Evolutionary conservation across 257 asterid species (phyloP), one percentile per base, ranked within the genome.

Genomic region (Schizonepeta tenuifolia): DNA sequence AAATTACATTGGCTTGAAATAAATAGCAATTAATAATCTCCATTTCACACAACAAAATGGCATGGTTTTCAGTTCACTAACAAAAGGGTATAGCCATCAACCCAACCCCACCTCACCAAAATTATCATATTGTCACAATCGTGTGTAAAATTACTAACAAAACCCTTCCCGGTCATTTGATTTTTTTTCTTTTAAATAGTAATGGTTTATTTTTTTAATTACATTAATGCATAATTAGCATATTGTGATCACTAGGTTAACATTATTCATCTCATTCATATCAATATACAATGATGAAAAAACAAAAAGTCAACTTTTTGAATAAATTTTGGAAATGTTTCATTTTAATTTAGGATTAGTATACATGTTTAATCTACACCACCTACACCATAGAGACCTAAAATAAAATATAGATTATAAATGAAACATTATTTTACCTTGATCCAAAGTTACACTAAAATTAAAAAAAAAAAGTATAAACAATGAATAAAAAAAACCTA

Each of bases 91-190:
- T 17, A 50, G n/a, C 28, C 49, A 51, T 18, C 35, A 50, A 67
- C 47, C 62, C 49, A 46, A 49, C 72, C 72, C 72, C 62, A 67
- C 36, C 62, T 12, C 21, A 53, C 53, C 47, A 53, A 68, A 54
- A 54, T 54, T 18, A 68, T 10, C 31, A 65, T n/a, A 11, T 15
- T 28, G 46, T 65, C 71, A 68, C 40, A 51, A 22, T 51, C 53
- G 15, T 21, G 33, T 18, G 6, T 14, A 5, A 0, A 26, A 65
- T 65, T 65, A 65, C 71, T 46, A 44, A 14, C 43, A 65, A 65
- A 12, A 50, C 22, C 11, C 56, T n/a, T 50, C 56, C 56, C 24
- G 10, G 18, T 6, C 24, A 7, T 50, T 50, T n/a, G 24, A n/a
- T 6, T 15, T n/a, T n/a, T 2, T 17, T 15, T 50, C 28, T 49